phyloP scores from a whole-genome alignment of 768 basidiomycete species.

The Kwoniella pini region DNA sequence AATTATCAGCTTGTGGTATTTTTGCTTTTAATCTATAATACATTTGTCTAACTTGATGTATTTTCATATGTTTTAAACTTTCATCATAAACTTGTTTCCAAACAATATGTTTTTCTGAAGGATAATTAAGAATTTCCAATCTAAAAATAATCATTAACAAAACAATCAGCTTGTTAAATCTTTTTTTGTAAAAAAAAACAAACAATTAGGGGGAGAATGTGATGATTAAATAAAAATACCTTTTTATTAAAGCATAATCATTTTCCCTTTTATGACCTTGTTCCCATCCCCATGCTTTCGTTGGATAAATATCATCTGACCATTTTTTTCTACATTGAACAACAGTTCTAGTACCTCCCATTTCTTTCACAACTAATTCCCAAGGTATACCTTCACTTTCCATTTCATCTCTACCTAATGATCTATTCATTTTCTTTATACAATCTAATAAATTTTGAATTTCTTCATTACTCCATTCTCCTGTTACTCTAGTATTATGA shows the following conservation, averaged over 20 bases:
- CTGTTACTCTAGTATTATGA: slow-evolving; percentile 3
- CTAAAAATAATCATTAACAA: neutral
- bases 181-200: neutral
- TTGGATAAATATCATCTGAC: slow-evolving; percentile 15
- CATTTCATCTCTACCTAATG: slow-evolving; percentile 20
- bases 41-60: slow-evolving; percentile 3
- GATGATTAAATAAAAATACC: neutral
- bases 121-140: neutral
- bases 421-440: slow-evolving; percentile 31
- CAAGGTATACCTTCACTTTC: slow-evolving; percentile 32
- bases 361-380: slow-evolving; percentile 31
- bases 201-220: neutral
- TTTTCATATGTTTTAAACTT: neutral
- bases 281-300: neutral
- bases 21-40: slow-evolving; percentile 6
- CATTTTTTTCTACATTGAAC: slow-evolving; percentile 44
- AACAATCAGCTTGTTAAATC: neutral
- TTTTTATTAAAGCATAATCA: neutral
- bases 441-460: slow-evolving; percentile 13
- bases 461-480: slow-evolving; percentile 35
- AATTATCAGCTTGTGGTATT: neutral
- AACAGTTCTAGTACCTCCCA: slow-evolving; percentile 28
- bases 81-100: slow-evolving; percentile 7
- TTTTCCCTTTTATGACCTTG: neutral
- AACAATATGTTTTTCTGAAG: slow-evolving; percentile 12